phyloP scores from a whole-genome alignment of 2,329 filamentous ascomycete species.

The Fusarium sp. region DNA sequence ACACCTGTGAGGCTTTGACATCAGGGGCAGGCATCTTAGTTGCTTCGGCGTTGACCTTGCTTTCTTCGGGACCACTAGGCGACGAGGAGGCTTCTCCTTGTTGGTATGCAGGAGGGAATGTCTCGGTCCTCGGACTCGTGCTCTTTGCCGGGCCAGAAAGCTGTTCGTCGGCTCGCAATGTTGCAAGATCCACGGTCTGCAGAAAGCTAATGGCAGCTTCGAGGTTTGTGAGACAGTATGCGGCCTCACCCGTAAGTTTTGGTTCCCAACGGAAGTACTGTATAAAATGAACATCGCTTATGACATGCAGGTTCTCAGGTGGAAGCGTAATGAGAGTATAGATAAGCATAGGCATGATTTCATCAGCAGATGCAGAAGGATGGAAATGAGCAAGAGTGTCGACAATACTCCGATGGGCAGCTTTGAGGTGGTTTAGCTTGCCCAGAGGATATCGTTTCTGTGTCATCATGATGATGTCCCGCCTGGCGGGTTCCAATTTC shows the following conservation, averaged over 20 bases:
- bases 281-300: constrained; percentile 95
- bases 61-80: constrained; percentile 49
- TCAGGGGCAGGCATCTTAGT: constrained; percentile 53
- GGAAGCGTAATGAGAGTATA: constrained; percentile 94
- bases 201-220: constrained; percentile 95
- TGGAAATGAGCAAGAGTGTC: constrained; percentile 79
- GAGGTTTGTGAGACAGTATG: constrained; percentile 95
- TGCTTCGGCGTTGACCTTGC: constrained; percentile 48
- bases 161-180: constrained; percentile 81
- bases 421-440: constrained; percentile 88
- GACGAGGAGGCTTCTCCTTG: constrained; percentile 55
- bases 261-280: constrained; percentile 87
- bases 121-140: constrained; percentile 61
- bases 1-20: constrained; percentile 59
- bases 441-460: constrained; percentile 88
- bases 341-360: constrained; percentile 96
- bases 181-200: constrained; percentile 93
- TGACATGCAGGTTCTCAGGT: constrained; percentile 85
- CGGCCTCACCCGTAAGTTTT: constrained; percentile 91
- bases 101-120: constrained; percentile 67
- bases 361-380: constrained; percentile 89
- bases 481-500: constrained; percentile 76
- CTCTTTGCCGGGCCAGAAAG: constrained; percentile 74
- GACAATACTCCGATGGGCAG: constrained; percentile 92
- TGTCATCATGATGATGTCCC: constrained; percentile 82